Evolutionary conservation across 2,329 filamentous ascomycete genomes (phyloP), one percentile per base, ranked within the genome.

Genomic region (Incumbomyces lentus): DNA sequence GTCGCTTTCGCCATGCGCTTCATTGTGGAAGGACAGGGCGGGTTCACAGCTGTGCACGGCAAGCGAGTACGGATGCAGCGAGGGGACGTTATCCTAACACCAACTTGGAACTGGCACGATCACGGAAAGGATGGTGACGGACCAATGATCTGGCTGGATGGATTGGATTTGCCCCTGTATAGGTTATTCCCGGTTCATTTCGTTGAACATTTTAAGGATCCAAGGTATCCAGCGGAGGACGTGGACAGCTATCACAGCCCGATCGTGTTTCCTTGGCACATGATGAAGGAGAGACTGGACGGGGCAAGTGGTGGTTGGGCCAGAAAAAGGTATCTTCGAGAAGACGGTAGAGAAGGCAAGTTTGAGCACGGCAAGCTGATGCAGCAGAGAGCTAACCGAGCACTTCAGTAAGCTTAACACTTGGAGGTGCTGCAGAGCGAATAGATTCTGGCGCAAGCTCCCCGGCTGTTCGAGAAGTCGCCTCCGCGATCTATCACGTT

Each of bases 61-160:
- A 61, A 65, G 35, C 69, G 73, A 45, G 72, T 79, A 52, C 60
- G 63, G 1, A 72, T 79, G 58, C 55, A 64, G 16, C 64, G 68
- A 1, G 74, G 75, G 7, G 75, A 79, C 51, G 71, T 79, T 1
- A 73, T 79, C 12, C 59, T 78, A 1, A 79, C 76, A 0, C 76
- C 75, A 0, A 71, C 67, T 0, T 79, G 75, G 75, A 71, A 76
- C 55, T 79, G 72, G 68, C 75, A 78, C 49, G 76, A 79, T 49
- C 75, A 79, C 47, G 76, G 76, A 2, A 78, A 78, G 40, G 74
- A 79, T 47, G 71, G 74, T 7, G 62, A 64, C 1, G 65, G 64
- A 1, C 73, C 74, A 0, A 71, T 78, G 58, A 70, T 79, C 22
- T 79, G 76, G 76, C 62, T 79, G 1, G 76, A 79, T 54, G 72